Evolutionary conservation across 495 filamentous ascomycete species (phyloP).

Genomic region (Friedmanniomyces simplex): DNA sequence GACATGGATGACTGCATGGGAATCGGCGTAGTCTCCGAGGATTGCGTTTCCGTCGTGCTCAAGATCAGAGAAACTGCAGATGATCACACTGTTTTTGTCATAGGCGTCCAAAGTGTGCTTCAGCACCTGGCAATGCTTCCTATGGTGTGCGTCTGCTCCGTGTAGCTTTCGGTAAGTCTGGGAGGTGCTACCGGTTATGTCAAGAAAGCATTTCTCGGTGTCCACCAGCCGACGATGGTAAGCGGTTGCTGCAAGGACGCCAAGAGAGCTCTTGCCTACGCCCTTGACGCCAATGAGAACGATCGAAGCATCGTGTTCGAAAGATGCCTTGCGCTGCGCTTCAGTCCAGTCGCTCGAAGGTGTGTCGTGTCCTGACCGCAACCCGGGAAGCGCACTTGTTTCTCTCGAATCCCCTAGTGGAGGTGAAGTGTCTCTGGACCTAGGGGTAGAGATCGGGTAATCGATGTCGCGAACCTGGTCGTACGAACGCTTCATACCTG

Average conservation of each 20-base stretch:
- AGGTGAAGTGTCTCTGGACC: not conserved
- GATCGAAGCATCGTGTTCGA: constrained; percentile 55
- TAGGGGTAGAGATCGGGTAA: not conserved
- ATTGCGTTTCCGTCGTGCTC: constrained; percentile 31
- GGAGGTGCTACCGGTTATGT: constrained; percentile 51
- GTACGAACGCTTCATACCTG: constrained; percentile 13
- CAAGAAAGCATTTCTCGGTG: constrained; percentile 59
- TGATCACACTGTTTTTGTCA: constrained; percentile 57
- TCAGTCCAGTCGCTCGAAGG: constrained; percentile 1
- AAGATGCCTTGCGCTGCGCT: constrained; percentile 21
- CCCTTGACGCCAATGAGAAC: constrained; percentile 67
- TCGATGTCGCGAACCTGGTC: constrained; percentile 2
- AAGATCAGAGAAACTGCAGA: constrained; percentile 50
- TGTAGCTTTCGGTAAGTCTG: constrained; percentile 45
- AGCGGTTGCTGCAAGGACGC: constrained; percentile 64
- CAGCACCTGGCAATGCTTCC: constrained; percentile 39
- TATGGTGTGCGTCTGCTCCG: not conserved
- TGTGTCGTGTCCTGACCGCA: not conserved
- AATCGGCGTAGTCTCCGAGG: constrained; percentile 39
- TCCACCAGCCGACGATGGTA: constrained; percentile 61
- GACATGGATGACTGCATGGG: constrained; percentile 64
- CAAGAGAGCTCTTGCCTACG: constrained; percentile 66
- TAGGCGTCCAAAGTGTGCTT: constrained; percentile 56
- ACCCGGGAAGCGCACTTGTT: not conserved
- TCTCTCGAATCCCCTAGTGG: not conserved